phyloP scores from a whole-genome alignment of 148 eudicot species.

The Nyssa sinensis region DNA sequence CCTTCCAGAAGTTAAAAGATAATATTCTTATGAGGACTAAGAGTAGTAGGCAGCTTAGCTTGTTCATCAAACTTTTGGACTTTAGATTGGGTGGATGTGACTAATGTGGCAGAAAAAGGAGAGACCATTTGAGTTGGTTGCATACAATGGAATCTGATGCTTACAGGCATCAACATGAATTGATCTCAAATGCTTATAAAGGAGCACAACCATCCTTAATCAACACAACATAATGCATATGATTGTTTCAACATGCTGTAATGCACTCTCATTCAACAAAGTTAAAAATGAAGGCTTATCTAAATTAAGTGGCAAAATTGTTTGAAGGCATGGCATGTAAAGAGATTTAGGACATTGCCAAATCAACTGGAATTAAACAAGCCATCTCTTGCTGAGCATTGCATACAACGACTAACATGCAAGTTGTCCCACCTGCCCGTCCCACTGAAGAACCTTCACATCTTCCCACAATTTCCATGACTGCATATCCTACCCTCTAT shows the following conservation, averaged over 20 bases:
- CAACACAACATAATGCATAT: neutral
- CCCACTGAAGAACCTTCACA: no score
- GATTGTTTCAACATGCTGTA: neutral
- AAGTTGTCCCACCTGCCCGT: no score
- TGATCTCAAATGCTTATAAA: neutral
- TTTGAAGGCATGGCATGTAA: no score
- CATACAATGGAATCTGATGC: slow-evolving; percentile 28
- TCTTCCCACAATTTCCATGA: no score
- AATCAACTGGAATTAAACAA: no score
- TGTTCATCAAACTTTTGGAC: slow-evolving; percentile 7
- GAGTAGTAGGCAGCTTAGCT: slow-evolving; percentile 9
- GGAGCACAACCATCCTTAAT: neutral
- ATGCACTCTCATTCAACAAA: neutral
- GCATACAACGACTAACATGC: no score
- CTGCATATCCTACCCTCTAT: no score
- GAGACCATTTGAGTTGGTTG: neutral
- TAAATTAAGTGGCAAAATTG: no score
- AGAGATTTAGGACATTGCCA: no score
- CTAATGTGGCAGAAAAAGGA: slow-evolving; percentile 5
- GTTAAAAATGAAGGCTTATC: no score
- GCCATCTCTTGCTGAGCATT: no score
- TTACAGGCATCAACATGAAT: slow-evolving; percentile 2
- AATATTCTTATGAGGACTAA: neutral
- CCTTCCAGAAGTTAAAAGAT: slow-evolving; percentile 2
- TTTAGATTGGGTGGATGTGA: slow-evolving; percentile 7